Percentiles rank a stretch among this genome's conserved stretches.
phyloP scores from a whole-genome alignment of 257 asterid species.

The Lithospermum erythrorhizon region DNA sequence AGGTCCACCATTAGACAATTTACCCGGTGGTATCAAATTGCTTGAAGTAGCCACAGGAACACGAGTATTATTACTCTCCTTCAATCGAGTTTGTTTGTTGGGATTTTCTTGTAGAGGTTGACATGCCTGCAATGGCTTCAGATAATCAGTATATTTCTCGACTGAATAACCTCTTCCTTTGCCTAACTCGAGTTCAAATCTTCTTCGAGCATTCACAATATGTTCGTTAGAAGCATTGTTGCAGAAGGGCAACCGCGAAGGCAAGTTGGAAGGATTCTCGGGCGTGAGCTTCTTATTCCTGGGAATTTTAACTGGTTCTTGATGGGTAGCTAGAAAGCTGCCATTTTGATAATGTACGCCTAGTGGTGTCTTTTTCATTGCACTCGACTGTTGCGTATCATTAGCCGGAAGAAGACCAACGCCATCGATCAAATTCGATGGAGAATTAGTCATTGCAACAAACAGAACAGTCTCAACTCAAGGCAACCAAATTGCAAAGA shows the following conservation, averaged over 20 bases:
- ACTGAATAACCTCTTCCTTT: conserved; percentile 52
- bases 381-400: conserved; percentile 40
- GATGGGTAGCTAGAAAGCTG: conserved; percentile 32
- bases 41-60: conserved; percentile 27
- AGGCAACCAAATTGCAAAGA: no score
- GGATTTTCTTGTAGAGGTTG: conserved; percentile 33
- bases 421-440: conserved; percentile 26
- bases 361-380: conserved; percentile 59
- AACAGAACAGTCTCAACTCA: conserved; percentile 8
- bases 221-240: conserved; percentile 55
- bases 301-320: conserved; percentile 54
- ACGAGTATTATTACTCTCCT: conserved; percentile 22
- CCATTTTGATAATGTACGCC: conserved; percentile 69
- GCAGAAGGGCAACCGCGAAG: conserved; percentile 30
- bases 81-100: conserved; percentile 30
- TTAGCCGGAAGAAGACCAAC: conserved; percentile 25
- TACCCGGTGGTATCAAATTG: conserved; percentile 26
- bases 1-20: conserved; percentile 30
- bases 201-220: conserved; percentile 73
- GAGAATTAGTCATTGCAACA: conserved; percentile 46
- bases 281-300: conserved; percentile 76
- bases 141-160: conserved; percentile 33
- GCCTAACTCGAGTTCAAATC: conserved; percentile 85
- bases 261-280: conserved; percentile 58
- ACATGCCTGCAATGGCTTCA: conserved; percentile 31